A percentile compares a stretch with the other conserved stretches of the same genome.
These are phyloP conservation scores for Elsinoe necatrix DNA, from an alignment of 2,329 filamentous ascomycete genomes.

Conservation along the genomic window DNA sequence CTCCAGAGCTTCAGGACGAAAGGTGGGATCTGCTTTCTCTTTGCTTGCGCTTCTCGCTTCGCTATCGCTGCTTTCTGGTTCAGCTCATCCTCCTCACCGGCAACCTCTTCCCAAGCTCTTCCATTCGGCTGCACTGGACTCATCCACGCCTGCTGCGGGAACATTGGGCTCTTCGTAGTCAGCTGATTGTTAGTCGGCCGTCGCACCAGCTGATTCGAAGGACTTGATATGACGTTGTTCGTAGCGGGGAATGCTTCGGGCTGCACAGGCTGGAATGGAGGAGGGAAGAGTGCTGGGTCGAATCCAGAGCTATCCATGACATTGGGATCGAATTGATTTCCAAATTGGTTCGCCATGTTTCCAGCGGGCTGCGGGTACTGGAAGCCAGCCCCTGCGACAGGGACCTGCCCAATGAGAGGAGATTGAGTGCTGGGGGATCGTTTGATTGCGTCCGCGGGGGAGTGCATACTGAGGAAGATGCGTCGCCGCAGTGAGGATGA, in stretches of 20 bases:
- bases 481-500: neutral
- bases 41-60: slow-evolving; percentile 79
- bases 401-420: slow-evolving; percentile 5
- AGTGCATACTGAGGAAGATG: slow-evolving; percentile 3
- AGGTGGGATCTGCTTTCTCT: slow-evolving; percentile 90
- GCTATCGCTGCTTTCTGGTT: slow-evolving; percentile 72
- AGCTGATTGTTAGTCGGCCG: slow-evolving; percentile 41
- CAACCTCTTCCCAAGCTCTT: slow-evolving; percentile 36
- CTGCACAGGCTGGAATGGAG: slow-evolving; percentile 12
- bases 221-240: slow-evolving; percentile 18
- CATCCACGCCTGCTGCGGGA: slow-evolving; percentile 34
- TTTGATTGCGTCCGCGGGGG: slow-evolving; percentile 11
- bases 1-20: slow-evolving; percentile 91
- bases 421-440: slow-evolving; percentile 8
- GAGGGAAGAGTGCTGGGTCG: slow-evolving; percentile 12
- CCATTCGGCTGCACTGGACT: slow-evolving; percentile 33
- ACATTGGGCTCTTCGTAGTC: slow-evolving; percentile 29
- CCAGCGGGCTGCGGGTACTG: slow-evolving; percentile 12
- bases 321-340: slow-evolving; percentile 11
- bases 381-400: neutral
- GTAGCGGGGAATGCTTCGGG: slow-evolving; percentile 13
- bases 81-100: slow-evolving; percentile 68
- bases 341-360: slow-evolving; percentile 22
- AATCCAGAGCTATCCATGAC: slow-evolving; percentile 8
- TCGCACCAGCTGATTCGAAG: slow-evolving; percentile 39